Conservation (phyloP, 345 rosid genomes). For the Theobroma cacao region DNA sequence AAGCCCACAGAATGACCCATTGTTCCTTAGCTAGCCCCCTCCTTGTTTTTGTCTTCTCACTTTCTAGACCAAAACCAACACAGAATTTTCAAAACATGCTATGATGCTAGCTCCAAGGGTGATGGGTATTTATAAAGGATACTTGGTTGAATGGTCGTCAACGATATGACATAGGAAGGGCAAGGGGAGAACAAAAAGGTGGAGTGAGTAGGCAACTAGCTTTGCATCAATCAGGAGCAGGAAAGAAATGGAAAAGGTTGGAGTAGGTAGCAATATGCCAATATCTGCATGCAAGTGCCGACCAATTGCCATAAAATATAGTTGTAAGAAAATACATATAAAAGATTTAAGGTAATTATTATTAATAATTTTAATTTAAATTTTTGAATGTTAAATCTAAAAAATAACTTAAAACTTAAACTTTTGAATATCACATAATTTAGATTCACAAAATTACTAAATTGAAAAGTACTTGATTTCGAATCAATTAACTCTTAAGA, state of each 20-base stretch:
- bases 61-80: conserved; percentile 9
- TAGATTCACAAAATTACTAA: too few relatives aligned
- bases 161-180: conserved; percentile 12
- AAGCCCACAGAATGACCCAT: conserved; percentile 40
- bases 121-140: conserved; percentile 35
- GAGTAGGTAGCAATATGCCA: conserved; percentile 34
- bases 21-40: conserved; percentile 5
- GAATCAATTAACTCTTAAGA: not conserved
- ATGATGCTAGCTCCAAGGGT: conserved; percentile 18
- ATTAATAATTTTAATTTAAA: too few relatives aligned
- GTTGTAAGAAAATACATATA: not conserved
- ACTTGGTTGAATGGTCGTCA: conserved; percentile 11
- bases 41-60: not conserved
- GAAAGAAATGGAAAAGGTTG: conserved; percentile 14
- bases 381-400: too few relatives aligned
- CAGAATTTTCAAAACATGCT: not conserved
- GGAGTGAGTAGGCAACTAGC: conserved; percentile 42
- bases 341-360: not conserved
- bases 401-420: too few relatives aligned
- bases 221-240: not conserved
- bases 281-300: conserved; percentile 17
- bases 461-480: too few relatives aligned
- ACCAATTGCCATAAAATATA: conserved; percentile 10
- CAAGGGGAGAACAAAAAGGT: conserved; percentile 17
- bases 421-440: too few relatives aligned